Percentiles rank a stretch among this genome's conserved stretches.
These are phyloP conservation scores for Licmophora abbreviata DNA, from an alignment of 108 stramenopile species.

Conservation along the genomic window DNA sequence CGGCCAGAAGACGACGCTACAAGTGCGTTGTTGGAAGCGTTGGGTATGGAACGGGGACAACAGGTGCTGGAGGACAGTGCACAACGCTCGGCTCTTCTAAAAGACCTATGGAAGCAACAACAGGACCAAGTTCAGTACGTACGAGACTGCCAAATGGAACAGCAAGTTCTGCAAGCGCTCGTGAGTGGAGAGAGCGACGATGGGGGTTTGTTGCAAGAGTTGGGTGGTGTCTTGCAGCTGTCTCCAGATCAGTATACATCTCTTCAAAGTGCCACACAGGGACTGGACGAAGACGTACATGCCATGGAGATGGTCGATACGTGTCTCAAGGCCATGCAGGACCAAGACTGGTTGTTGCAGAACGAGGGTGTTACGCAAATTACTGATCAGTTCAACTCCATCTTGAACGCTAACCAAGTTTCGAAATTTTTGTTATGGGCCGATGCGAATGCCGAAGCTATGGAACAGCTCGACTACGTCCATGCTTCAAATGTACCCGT, in stretches of 20 bases:
- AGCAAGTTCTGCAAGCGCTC: conserved; percentile 33
- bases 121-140: conserved; percentile 62
- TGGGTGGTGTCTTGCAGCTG: conserved; percentile 50
- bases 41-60: conserved; percentile 85
- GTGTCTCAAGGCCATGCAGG: conserved; percentile 54
- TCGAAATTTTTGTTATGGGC: conserved; percentile 83
- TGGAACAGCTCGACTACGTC: conserved; percentile 77
- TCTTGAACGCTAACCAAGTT: conserved; percentile 78
- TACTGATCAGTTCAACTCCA: conserved; percentile 61
- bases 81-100: conserved; percentile 54
- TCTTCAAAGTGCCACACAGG: conserved; percentile 31
- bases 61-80: conserved; percentile 51
- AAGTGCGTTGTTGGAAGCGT: conserved; percentile 62
- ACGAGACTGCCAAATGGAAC: conserved; percentile 64
- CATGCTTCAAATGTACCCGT: conserved; percentile 31
- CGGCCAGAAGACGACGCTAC: conserved; percentile 13
- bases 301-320: conserved; percentile 55
- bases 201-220: conserved; percentile 28
- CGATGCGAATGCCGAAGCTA: conserved; percentile 78
- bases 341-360: conserved; percentile 69
- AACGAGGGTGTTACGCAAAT: conserved; percentile 69
- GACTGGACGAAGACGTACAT: conserved; percentile 47
- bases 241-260: conserved; percentile 39
- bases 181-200: conserved; percentile 4
- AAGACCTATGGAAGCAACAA: conserved; percentile 68